A percentile compares a stretch with the other conserved stretches of the same genome.
These are phyloP conservation scores for Dalbergia cultrata DNA, from an alignment of 306 rosid genomes.

Conservation along the genomic window DNA sequence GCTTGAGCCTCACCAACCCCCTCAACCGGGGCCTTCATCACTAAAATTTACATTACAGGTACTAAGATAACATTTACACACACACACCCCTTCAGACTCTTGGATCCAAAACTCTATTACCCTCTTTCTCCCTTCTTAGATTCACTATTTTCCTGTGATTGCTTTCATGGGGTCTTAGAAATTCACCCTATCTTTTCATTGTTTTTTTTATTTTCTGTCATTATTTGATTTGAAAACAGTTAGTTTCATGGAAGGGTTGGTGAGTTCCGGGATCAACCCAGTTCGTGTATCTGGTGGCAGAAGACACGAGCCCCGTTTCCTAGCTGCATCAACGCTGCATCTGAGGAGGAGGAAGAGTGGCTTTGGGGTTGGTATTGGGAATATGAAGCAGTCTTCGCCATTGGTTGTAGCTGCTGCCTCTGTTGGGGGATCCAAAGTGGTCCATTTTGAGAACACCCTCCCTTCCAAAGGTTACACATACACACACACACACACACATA, in stretches of 20 bases:
- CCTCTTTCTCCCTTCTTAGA: not conserved
- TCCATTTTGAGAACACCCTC: constrained; percentile 56
- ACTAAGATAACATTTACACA: not conserved
- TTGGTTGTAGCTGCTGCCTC: constrained; percentile 49
- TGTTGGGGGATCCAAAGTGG: constrained; percentile 49
- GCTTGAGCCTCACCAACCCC: constrained; percentile 22
- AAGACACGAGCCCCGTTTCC: constrained; percentile 39
- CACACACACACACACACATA: too few relatives aligned
- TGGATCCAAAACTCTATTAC: constrained; percentile 13
- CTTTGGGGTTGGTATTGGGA: constrained; percentile 39
- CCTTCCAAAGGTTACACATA: constrained; percentile 62
- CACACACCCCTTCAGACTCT: not conserved
- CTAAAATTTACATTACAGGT: not conserved
- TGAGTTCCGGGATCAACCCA: constrained; percentile 52
- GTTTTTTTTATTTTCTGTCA: too few relatives aligned
- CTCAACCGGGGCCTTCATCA: not conserved
- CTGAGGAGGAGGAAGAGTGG: constrained; percentile 37
- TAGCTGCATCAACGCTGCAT: constrained; percentile 34
- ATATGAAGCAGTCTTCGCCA: constrained; percentile 33
- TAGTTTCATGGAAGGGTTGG: constrained; percentile 61
- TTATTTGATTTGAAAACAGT: constrained; percentile 24
- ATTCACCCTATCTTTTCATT: not conserved
- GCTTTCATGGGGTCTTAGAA: not conserved
- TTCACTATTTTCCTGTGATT: not conserved
- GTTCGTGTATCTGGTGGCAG: constrained; percentile 39